Base-by-base conservation (phyloP, 495 filamentous ascomycete species). In the Cryomyces minteri region DNA sequence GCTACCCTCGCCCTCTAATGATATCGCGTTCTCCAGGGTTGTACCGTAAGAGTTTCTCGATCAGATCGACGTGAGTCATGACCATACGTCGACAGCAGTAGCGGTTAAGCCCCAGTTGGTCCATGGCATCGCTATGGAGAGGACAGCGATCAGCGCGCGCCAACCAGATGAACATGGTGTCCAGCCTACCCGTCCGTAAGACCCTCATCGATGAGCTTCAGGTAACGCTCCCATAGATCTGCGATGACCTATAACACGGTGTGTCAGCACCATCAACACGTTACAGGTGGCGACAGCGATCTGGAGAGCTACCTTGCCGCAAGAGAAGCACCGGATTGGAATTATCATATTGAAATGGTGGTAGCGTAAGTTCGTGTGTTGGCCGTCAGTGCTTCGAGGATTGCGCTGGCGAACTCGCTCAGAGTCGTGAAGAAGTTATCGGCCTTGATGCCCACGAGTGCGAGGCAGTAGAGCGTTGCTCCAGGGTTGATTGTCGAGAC, bases 51-150 rank as follows among this genome's bases (percentile, higher is more conserved):
- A 98, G 73, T 69, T 98, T 98, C 72, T 98, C 90, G 51, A 98
- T 96, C 44, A 98, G 68, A 59, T 98, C 90, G 50, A 98, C 92
- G 61, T 98, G 90, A n/a, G 90, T 98, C 85, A 98, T 93, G 54
- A 98, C 71, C 90, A 98, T 98, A 58, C 90, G 77, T 40, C 90
- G 82, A 65, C 90, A 98, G 70, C 90, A 98, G 66, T 96, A 98
- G 33, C 90, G 77, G 62, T 84, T 86, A 67, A 88, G 85, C 31
- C 85, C 85, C 6, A 96, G 77, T 49, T 83, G 68, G 58, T 96
- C 87, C 80, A 98, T 88, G 29, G 88, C 90, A 54, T 93, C 84
- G 54, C 86, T 90, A 45, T 40, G 18, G 18, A 25, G 2, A 25
- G 38, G 5, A 18, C 5, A 12, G 37, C 18, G 18, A 25, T 25